Evolutionary conservation across 2,329 filamentous ascomycete species (phyloP).

Genomic region (Clonostachys byssicola): DNA sequence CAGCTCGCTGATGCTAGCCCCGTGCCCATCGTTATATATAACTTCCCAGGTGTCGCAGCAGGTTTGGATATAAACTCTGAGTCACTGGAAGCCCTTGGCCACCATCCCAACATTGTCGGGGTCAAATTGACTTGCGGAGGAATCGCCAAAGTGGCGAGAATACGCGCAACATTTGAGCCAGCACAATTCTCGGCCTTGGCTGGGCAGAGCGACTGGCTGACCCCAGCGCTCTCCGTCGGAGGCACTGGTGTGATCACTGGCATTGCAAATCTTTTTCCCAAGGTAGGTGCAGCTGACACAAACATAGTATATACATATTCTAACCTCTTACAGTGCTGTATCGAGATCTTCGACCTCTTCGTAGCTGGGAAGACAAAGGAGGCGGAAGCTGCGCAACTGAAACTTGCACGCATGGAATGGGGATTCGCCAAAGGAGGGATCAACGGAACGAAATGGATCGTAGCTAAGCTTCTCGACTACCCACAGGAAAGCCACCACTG

Average conservation of each 20-base stretch:
- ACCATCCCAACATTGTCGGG: constrained; percentile 62
- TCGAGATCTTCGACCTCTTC: constrained; percentile 44
- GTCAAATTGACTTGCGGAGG: constrained; percentile 72
- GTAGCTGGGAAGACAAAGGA: constrained; percentile 38
- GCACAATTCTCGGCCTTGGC: constrained; percentile 61
- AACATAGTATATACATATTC: no score
- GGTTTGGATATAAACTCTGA: constrained; percentile 67
- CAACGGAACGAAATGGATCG: constrained; percentile 56
- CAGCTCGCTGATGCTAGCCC: constrained; percentile 46
- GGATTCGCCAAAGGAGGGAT: constrained; percentile 55
- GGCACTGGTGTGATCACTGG: constrained; percentile 59
- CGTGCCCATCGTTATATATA: constrained; percentile 67
- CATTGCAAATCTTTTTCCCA: constrained; percentile 59
- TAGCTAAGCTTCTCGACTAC: constrained; percentile 49
- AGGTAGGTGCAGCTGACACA: constrained; percentile 27
- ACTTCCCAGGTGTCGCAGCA: constrained; percentile 64
- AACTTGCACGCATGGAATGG: constrained; percentile 48
- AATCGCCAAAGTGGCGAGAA: constrained; percentile 66
- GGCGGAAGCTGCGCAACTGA: constrained; percentile 42
- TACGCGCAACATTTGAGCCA: constrained; percentile 43
- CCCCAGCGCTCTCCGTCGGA: constrained; percentile 55
- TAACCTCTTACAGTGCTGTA: constrained; percentile 22
- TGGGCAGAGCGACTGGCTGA: constrained; percentile 70
- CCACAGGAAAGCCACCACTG: constrained; percentile 44
- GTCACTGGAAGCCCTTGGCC: constrained; percentile 51